Percentiles rank a stretch among this genome's conserved stretches.
Conservation (phyloP, 1,284 basidiomycete species). For the Rhodofomes roseus region DNA sequence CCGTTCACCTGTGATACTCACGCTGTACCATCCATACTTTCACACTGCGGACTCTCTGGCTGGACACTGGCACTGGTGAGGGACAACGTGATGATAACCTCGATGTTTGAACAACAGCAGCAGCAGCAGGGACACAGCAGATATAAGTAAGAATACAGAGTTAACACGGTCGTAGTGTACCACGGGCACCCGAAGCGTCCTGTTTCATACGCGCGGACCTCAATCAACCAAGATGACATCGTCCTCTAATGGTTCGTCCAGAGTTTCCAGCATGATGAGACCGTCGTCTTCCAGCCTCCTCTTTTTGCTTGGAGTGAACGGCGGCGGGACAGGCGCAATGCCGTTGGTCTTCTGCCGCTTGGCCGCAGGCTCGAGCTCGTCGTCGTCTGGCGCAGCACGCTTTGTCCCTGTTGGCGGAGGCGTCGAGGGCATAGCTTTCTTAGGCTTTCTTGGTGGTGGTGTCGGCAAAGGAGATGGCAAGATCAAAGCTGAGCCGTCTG, state of each 20-base stretch:
- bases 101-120: not conserved
- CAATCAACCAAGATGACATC: conserved; percentile 43
- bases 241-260: conserved; percentile 48
- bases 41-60: not conserved
- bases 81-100: not conserved
- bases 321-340: conserved; percentile 2
- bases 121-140: conserved; percentile 1
- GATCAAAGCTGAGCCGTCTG: conserved; percentile 48
- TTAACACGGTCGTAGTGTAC: not conserved
- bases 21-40: not conserved
- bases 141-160: conserved; percentile 2
- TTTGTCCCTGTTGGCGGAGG: conserved; percentile 46
- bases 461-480: conserved; percentile 59
- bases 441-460: conserved; percentile 46
- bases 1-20: not conserved
- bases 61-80: not conserved
- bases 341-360: conserved; percentile 44
- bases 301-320: conserved; percentile 58
- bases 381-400: conserved; percentile 53
- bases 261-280: conserved; percentile 59
- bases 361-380: conserved; percentile 46
- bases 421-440: conserved; percentile 33
- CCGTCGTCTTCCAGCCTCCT: conserved; percentile 68
- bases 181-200: not conserved
- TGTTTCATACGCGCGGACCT: not conserved